Base-by-base conservation (phyloP, 2,329 filamentous ascomycete species). In the Colletotrichum tofieldiae region DNA sequence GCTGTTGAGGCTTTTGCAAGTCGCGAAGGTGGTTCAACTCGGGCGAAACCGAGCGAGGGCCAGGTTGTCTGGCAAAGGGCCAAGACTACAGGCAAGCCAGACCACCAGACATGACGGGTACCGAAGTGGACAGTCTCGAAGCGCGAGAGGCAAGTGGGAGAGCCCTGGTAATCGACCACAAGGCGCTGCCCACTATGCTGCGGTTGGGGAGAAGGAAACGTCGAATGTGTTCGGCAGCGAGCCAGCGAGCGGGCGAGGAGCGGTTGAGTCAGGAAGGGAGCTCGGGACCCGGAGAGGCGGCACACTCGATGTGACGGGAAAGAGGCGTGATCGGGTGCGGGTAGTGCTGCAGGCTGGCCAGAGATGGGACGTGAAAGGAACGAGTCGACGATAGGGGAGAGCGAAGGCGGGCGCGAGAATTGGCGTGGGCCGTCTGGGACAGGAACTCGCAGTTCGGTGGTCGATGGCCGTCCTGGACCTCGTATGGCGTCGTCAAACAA, bases 61-160 rank as follows among this genome's bases (percentile, higher is more conserved):
- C 72, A 68, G 73, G 55, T 77, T 79, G 80, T 84, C 84, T 82
- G 84, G 85, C 84, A 81, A 80, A 78, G 78, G 76, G 84, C 85
- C 85, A 85, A 82, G 82, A 84, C 85, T 86, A 87, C 77, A 85
- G 80, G 77, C 78, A 78, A 78, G 79, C 80, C 79, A 80, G 78
- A 80, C 78, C 78, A 78, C 80, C 77, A 86, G 83, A 85, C 85
- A 87, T 87, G 84, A 84, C 85, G 61, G 43, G 51, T 72, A 70
- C 54, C 26, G 70, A 66, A 39, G 51, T 45, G 52, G 67, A 54
- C 43, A 60, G 45, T 64, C 59, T 62, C 62, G 37, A 43, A 41
- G 67, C 55, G 64, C 56, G 26, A 58, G 37, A 45, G 45, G 56
- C 65, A 52, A 68, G 55, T 37, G 65, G 54, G 60, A 60, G 32